Conservation (phyloP, 2,329 filamentous ascomycete genomes). For the Colletotrichum sidae region DNA sequence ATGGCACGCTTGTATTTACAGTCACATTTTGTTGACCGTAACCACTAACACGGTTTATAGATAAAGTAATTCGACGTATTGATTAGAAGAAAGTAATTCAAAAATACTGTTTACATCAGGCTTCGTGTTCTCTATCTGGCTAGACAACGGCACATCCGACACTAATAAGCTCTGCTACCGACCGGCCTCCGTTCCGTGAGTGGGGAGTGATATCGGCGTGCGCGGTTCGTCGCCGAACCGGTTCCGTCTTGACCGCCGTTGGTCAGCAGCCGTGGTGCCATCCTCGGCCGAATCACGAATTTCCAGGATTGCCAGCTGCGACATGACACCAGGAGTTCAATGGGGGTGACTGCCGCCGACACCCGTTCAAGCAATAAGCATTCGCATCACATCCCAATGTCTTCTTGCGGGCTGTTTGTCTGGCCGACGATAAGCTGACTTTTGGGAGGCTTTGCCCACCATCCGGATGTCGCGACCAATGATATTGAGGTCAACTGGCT, state of each 20-base stretch:
- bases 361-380: not conserved
- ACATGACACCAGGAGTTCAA: not conserved
- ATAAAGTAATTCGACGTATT: no score
- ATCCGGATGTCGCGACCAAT: slow-evolving; percentile 14
- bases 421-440: not conserved
- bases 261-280: slow-evolving; percentile 18
- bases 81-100: no score
- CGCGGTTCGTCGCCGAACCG: slow-evolving; percentile 3
- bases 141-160: no score
- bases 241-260: slow-evolving; percentile 33
- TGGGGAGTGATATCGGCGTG: no score
- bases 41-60: no score
- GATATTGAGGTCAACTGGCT: not conserved
- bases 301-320: not conserved
- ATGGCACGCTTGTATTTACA: no score
- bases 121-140: no score
- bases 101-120: no score
- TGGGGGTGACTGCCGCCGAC: not conserved
- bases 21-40: no score
- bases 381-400: not conserved
- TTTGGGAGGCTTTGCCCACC: not conserved
- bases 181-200: no score
- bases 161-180: no score
- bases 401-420: not conserved
- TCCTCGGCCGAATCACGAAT: slow-evolving; percentile 4